Conservation (phyloP, 257 asterid genomes). For the Scutellaria baicalensis region DNA sequence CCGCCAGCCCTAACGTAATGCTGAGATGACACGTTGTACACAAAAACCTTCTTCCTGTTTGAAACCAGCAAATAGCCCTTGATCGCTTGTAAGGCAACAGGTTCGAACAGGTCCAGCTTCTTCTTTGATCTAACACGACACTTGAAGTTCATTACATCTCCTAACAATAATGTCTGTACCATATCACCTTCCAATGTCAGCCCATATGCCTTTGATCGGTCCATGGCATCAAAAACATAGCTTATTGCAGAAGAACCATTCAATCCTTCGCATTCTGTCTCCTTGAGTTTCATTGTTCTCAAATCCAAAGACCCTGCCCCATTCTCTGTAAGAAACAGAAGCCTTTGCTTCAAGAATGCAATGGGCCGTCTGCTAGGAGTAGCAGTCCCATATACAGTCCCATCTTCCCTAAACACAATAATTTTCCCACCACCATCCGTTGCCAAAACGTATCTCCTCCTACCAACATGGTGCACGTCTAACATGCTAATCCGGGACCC, state of each 20-base stretch:
- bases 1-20: conserved; percentile 76
- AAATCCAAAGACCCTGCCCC: conserved; percentile 97
- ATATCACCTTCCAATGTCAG: conserved; percentile 65
- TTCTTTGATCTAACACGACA: conserved; percentile 77
- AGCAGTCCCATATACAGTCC: conserved; percentile 50
- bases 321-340: conserved; percentile 73
- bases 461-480: conserved; percentile 83
- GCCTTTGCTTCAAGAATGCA: conserved; percentile 87
- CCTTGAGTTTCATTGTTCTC: conserved; percentile 84
- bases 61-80: conserved; percentile 75
- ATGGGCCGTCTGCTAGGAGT: conserved; percentile 57
- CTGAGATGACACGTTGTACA: conserved; percentile 81
- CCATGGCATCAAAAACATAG: conserved; percentile 77
- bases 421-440: conserved; percentile 50
- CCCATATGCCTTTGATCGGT: conserved; percentile 85
- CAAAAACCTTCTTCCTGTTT: conserved; percentile 48
- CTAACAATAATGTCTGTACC: conserved; percentile 71
- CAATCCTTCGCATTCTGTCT: conserved; percentile 81
- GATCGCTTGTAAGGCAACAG: conserved; percentile 66
- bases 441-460: conserved; percentile 66
- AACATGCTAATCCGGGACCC: conserved; percentile 36
- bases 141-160: conserved; percentile 83
- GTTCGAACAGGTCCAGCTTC: conserved; percentile 55
- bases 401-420: conserved; percentile 60
- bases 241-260: conserved; percentile 49